phyloP scores from a whole-genome alignment of 2,329 filamentous ascomycete genomes.

The Thermothelomyces thermophilus region DNA sequence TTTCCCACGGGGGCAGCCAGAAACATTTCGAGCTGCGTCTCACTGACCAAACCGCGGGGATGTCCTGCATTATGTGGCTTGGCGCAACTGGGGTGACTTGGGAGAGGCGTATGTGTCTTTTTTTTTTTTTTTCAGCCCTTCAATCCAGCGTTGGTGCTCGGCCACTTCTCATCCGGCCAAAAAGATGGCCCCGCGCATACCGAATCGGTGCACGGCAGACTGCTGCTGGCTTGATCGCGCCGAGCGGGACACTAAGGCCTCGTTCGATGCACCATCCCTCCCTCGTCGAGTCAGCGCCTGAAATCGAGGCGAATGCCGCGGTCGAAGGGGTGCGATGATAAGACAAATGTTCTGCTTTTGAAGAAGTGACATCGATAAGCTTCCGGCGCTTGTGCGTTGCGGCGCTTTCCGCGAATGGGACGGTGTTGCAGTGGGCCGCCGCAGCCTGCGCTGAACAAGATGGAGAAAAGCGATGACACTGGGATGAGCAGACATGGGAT shows the following conservation, averaged over 20 bases:
- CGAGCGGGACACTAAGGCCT: background rate
- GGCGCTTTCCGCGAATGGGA: too few species aligned
- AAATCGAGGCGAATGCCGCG: too few species aligned
- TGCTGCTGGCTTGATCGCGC: conserved; percentile 3
- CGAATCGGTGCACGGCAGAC: background rate
- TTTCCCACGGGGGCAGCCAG: background rate
- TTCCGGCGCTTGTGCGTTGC: too few species aligned
- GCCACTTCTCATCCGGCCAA: background rate
- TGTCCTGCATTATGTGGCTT: background rate
- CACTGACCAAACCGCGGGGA: background rate
- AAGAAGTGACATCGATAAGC: too few species aligned
- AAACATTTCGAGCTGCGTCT: background rate
- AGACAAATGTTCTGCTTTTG: too few species aligned
- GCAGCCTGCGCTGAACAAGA: background rate
- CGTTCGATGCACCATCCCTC: too few species aligned
- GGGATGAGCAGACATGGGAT: background rate
- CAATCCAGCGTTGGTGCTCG: background rate
- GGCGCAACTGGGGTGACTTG: background rate
- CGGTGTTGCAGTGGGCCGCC: too few species aligned
- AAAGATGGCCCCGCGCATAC: conserved; percentile 7
- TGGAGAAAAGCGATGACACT: conserved; percentile 2
- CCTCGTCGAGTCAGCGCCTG: too few species aligned
- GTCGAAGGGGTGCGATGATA: background rate
- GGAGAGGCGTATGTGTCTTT: background rate
- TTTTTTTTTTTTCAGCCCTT: too few species aligned